A percentile compares a stretch with the other conserved stretches of the same genome.
These are phyloP conservation scores for Pezicula radicicola DNA, from an alignment of 2,329 filamentous ascomycete species.

Conservation along the genomic window DNA sequence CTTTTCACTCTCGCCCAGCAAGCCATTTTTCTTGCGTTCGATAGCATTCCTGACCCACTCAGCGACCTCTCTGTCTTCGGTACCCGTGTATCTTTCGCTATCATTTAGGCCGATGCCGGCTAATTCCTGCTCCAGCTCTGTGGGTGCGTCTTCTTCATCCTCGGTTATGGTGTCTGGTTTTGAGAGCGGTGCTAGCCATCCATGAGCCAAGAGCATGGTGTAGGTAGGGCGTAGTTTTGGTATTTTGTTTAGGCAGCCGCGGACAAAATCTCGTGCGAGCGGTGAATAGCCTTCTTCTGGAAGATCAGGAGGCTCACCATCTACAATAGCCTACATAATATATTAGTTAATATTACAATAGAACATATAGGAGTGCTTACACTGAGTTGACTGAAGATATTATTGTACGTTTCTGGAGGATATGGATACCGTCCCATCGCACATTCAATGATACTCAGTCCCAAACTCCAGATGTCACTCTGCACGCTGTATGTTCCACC, in stretches of 20 bases:
- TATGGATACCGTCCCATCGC: constrained; percentile 94
- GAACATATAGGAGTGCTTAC: constrained; percentile 56
- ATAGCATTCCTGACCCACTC: constrained; percentile 77
- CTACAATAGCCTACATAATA: constrained; percentile 78
- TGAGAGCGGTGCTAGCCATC: constrained; percentile 76
- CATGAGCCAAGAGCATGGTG: constrained; percentile 80
- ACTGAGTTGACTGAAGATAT: constrained; percentile 95
- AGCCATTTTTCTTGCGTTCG: constrained; percentile 59
- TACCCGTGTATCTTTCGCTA: constrained; percentile 33
- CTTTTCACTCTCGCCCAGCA: constrained; percentile 51
- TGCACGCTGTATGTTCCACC: constrained; percentile 95
- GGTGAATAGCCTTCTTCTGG: constrained; percentile 77
- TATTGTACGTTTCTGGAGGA: constrained; percentile 94
- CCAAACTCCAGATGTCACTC: constrained; percentile 96
- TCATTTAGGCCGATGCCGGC: neutral
- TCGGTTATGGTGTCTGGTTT: constrained; percentile 74
- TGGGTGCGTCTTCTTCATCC: constrained; percentile 52
- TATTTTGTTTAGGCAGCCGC: constrained; percentile 86
- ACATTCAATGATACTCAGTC: constrained; percentile 92
- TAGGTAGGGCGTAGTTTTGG: constrained; percentile 93
- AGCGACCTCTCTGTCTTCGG: constrained; percentile 76
- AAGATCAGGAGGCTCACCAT: constrained; percentile 90
- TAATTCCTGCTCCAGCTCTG: neutral
- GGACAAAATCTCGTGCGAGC: constrained; percentile 81
- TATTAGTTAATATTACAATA: neutral